phyloP scores from a whole-genome alignment of 176 grass and related monocot genomes.

The Carex scoparia region DNA sequence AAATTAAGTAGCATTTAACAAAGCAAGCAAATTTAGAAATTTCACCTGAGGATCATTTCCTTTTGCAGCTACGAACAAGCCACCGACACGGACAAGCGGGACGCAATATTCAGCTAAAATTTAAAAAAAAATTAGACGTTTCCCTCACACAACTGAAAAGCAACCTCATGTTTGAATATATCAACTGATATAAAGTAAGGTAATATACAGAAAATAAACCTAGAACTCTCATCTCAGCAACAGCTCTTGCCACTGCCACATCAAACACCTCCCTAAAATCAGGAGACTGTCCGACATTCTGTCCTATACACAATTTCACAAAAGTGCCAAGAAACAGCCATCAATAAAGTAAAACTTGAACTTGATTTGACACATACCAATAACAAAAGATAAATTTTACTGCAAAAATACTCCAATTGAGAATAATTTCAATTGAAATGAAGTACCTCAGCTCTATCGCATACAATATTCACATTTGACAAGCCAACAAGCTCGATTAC shows the following conservation, averaged over 20 bases:
- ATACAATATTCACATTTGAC: conserved; percentile 71
- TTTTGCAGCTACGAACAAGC: conserved; percentile 92
- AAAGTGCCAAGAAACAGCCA: conserved; percentile 23
- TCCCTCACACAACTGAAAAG: conserved; percentile 9
- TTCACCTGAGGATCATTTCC: conserved; percentile 73
- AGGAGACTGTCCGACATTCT: conserved; percentile 70
- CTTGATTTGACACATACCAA: neutral
- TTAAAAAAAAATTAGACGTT: conserved; percentile 6
- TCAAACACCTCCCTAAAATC: conserved; percentile 74
- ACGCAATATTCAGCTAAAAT: conserved; percentile 83
- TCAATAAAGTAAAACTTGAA: neutral
- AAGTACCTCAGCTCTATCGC: conserved; percentile 84
- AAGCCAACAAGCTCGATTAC: conserved; percentile 45
- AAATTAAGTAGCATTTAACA: conserved; percentile 16
- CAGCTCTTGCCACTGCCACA: conserved; percentile 76
- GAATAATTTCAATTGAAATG: neutral
- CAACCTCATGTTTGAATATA: neutral
- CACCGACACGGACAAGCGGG: conserved; percentile 80
- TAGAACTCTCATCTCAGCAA: conserved; percentile 83
- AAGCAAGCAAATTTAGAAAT: conserved; percentile 13
- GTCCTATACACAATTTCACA: conserved; percentile 55
- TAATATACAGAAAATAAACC: conserved; percentile 32
- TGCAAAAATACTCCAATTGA: neutral
- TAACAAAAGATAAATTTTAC: neutral
- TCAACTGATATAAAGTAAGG: neutral